A percentile compares a stretch with the other conserved stretches of the same genome.
These are phyloP conservation scores for Entophlyctis luteolus DNA, from an alignment of 192 early-diverging fungal species.

Conservation along the genomic window DNA sequence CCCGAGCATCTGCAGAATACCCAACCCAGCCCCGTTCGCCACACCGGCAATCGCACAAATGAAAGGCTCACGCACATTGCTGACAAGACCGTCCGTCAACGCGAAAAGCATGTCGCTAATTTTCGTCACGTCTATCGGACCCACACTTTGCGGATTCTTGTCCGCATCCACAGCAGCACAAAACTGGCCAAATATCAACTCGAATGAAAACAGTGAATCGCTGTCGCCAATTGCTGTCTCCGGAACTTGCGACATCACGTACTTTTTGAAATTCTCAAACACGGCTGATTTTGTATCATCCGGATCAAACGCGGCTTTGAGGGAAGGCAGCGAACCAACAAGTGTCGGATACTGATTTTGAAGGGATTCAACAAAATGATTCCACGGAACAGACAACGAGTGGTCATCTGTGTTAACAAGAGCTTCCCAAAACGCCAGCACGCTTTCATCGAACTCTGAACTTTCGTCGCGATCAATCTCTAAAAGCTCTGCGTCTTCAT, in stretches of 20 bases:
- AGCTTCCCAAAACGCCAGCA: slow-evolving; percentile 8
- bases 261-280: not conserved
- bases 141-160: not conserved
- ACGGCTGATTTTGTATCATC: not conserved
- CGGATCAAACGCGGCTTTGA: slow-evolving; percentile 7
- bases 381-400: not conserved
- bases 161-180: slow-evolving; percentile 8
- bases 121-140: not conserved
- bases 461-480: not conserved
- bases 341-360: slow-evolving; percentile 1
- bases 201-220: not conserved
- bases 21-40: slow-evolving; percentile 5
- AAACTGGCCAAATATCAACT: slow-evolving; percentile 3
- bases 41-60: not conserved
- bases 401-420: not conserved
- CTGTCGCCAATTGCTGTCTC: not conserved
- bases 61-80: not conserved
- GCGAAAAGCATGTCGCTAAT: slow-evolving; percentile 8
- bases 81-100: not conserved
- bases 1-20: slow-evolving; percentile 13
- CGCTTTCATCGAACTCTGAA: slow-evolving; percentile 6
- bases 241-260: not conserved
- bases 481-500: not conserved
- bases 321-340: not conserved
- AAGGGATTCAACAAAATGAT: not conserved